A percentile compares a stretch with the other conserved stretches of the same genome.
Evolutionary conservation across 192 early-diverging fungal genomes (phyloP).

Genomic region (Coemansia sp.): DNA sequence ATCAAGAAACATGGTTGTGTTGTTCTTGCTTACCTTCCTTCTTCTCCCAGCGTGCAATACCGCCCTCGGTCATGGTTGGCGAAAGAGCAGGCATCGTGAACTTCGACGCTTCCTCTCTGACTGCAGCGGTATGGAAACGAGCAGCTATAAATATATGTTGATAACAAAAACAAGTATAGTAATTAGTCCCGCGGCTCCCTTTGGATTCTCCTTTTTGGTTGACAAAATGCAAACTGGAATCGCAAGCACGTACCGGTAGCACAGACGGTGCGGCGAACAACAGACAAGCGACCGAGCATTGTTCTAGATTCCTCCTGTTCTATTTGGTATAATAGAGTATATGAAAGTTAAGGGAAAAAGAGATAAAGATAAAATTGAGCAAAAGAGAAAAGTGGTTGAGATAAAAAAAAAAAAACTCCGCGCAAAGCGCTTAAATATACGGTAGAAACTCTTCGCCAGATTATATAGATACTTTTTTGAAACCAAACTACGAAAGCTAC

Average conservation of each 20-base stretch:
- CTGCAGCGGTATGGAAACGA: constrained; percentile 64
- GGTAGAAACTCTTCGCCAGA: not conserved
- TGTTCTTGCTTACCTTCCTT: constrained; percentile 66
- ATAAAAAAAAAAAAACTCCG: not conserved
- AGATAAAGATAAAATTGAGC: constrained; percentile 5
- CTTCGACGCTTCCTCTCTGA: constrained; percentile 30
- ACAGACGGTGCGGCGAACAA: constrained; percentile 30
- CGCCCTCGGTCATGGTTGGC: constrained; percentile 98
- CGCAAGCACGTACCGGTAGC: constrained; percentile 31
- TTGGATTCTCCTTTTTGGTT: not conserved
- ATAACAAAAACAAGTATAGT: too few relatives aligned
- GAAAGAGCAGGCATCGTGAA: constrained; percentile 97
- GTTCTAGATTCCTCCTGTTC: not conserved
- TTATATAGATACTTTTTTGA: not conserved
- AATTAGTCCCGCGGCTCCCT: too few relatives aligned
- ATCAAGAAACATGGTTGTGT: not conserved
- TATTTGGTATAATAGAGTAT: not conserved
- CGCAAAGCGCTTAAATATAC: not conserved
- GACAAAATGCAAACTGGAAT: not conserved
- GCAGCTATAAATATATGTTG: constrained; percentile 48
- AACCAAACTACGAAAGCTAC: not conserved
- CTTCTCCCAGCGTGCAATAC: constrained; percentile 92
- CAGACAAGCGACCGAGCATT: constrained; percentile 42
- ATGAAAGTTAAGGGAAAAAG: constrained; percentile 1
- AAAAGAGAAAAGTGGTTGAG: constrained; percentile 1